Base-by-base conservation (phyloP, 345 rosid species). In the Psidium guajava region DNA sequence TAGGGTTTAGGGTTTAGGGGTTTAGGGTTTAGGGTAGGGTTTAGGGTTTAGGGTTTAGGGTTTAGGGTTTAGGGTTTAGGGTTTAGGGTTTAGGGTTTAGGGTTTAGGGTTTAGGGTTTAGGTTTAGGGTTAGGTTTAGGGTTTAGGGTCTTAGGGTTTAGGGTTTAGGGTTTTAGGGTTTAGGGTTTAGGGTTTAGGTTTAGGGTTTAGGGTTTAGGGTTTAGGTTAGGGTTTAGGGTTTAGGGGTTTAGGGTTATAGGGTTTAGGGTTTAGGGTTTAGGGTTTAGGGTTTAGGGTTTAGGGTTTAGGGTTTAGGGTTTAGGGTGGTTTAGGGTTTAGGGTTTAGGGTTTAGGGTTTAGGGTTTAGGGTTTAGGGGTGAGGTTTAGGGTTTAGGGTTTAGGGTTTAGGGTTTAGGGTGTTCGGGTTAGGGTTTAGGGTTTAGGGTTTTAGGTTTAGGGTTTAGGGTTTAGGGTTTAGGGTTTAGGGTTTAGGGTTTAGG, bases 401-500 rank as follows among this genome's bases (percentile, higher is more conserved):
- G 82, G 86, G 40, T 84, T 84, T 22, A 2, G 20, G 81, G 14
- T 84, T 84, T 18, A 22, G 86, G n/a, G n/a, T n/a, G n/a, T n/a
- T n/a, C 5, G 82, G 27, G 73, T 64, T 22, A 25, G 82, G 86
- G 57, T 84, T 64, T 51, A 32, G 75, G 85, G 85, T 27, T 64
- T 61, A 28, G 86, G 86, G 82, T 64, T 64, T 83, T 52, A 42
- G 87, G 85, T 21, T 86, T 85, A 40, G 52, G 52, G 84, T 64
- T 84, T 82, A 28, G 49, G 85, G 89, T 40, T 85, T 85, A 47
- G 83, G 83, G 83, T 82, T 82, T 27, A 82, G 83, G 83, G 83
- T 82, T 85, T 20, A 47, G 51, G 84, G 87, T 73, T 87, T 84
- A 75, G 86, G 88, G 84, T 80, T 82, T 85, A 32, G n/a, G 51